A percentile compares a stretch with the other conserved stretches of the same genome.
Conservation (phyloP, 1,139 yeast species). For the Hansenula sp. region DNA sequence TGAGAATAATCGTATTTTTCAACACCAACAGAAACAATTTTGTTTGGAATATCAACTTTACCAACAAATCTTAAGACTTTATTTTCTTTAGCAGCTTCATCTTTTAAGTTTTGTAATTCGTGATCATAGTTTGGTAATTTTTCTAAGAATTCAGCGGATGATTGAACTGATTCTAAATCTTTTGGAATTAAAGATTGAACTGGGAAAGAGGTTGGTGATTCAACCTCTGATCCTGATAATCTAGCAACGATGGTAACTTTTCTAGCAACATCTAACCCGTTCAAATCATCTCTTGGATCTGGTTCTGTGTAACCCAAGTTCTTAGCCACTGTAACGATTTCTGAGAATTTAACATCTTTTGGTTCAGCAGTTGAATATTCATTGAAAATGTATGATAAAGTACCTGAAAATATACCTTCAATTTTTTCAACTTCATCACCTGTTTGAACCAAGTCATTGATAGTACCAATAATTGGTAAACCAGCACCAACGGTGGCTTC, state of each 20-base stretch:
- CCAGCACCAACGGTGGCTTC: conserved; percentile 99
- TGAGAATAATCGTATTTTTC: conserved; percentile 82
- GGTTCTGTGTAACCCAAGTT: conserved; percentile 96
- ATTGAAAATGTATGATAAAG: conserved; percentile 93
- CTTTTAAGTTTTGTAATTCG: conserved; percentile 72
- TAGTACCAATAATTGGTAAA: conserved; percentile 83
- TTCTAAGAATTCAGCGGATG: conserved; percentile 74
- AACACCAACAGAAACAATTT: conserved; percentile 77
- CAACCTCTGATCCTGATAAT: conserved; percentile 78
- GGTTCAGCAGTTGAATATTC: conserved; percentile 73
- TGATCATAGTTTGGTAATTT: conserved; percentile 79
- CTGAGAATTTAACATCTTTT: conserved; percentile 72
- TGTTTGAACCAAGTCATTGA: conserved; percentile 81
- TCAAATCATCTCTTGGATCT: conserved; percentile 97
- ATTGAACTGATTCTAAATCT: conserved; percentile 66
- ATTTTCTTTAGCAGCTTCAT: conserved; percentile 74
- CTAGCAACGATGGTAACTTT: conserved; percentile 95
- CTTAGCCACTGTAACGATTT: conserved; percentile 84
- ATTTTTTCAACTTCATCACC: conserved; percentile 89
- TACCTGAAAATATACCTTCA: conserved; percentile 96
- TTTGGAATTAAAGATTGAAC: conserved; percentile 91
- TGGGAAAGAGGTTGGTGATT: conserved; percentile 94
- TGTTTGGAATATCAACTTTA: conserved; percentile 69
- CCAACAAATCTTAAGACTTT: conserved; percentile 95
- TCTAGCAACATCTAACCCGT: conserved; percentile 97